These are phyloP conservation scores for Leishmania guyanensis DNA, from an alignment of 208 protist species.

Conservation along the genomic window DNA sequence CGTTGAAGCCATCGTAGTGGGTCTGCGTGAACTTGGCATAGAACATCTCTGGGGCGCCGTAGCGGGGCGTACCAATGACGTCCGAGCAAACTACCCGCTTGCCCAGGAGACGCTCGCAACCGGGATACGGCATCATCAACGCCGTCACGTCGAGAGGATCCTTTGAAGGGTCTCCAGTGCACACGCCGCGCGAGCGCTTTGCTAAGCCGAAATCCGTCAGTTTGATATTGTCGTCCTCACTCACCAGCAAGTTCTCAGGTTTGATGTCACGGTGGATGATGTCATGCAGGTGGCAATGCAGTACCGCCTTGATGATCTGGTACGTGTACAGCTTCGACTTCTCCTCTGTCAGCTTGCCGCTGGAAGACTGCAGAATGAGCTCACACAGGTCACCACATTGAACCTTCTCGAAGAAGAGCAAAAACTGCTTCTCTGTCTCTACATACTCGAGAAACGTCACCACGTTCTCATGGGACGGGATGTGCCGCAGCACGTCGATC, in stretches of 20 bases:
- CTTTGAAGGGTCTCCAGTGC: slow-evolving; percentile 54
- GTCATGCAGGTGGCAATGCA: slow-evolving; percentile 91
- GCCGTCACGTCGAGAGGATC: slow-evolving; percentile 72
- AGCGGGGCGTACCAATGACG: slow-evolving; percentile 90
- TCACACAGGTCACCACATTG: slow-evolving; percentile 88
- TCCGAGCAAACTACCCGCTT: slow-evolving; percentile 88
- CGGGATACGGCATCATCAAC: slow-evolving; percentile 79
- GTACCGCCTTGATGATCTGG: slow-evolving; percentile 89
- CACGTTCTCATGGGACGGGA: slow-evolving; percentile 86
- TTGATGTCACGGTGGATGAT: slow-evolving; percentile 94
- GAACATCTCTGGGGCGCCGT: slow-evolving; percentile 92
- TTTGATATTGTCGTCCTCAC: slow-evolving; percentile 88
- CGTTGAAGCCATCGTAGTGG: slow-evolving; percentile 93
- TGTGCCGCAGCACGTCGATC: slow-evolving; percentile 87
- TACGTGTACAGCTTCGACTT: slow-evolving; percentile 88
- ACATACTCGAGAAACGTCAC: slow-evolving; percentile 90
- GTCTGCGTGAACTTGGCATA: slow-evolving; percentile 92
- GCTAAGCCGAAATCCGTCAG: slow-evolving; percentile 93
- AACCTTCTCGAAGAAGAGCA: slow-evolving; percentile 90
- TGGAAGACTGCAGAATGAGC: slow-evolving; percentile 80
- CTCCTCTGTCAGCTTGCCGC: slow-evolving; percentile 82
- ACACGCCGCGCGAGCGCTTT: slow-evolving; percentile 77
- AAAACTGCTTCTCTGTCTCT: slow-evolving; percentile 82
- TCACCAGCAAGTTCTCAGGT: slow-evolving; percentile 90
- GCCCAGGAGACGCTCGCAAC: slow-evolving; percentile 79